Conservation (phyloP, 768 basidiomycete species). For the Collybia nuda region DNA sequence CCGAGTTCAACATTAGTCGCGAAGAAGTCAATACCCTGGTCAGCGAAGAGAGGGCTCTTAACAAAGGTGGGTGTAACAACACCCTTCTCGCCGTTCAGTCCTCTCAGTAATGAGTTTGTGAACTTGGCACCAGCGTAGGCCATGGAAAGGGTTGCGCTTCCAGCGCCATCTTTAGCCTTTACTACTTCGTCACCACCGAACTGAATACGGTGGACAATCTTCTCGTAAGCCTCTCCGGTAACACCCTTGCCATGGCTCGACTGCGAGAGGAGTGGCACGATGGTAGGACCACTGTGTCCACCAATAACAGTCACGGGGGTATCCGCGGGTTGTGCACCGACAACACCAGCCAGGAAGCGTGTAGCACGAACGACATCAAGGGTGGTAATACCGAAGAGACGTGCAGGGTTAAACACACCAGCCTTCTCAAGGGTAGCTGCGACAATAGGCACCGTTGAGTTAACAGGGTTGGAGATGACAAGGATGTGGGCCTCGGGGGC, state of each 20-base stretch:
- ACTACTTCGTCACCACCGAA: constrained; percentile 99
- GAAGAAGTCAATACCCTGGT: constrained; percentile 92
- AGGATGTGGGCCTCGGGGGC: constrained; percentile 90
- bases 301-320: constrained; percentile 85
- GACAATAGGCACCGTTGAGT: constrained; percentile 97
- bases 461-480: constrained; percentile 99
- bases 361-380: constrained; percentile 97
- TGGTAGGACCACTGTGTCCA: constrained; percentile 96
- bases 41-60: constrained; percentile 81
- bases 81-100: constrained; percentile 86
- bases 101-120: constrained; percentile 77
- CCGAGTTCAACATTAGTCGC: constrained; percentile 93
- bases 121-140: constrained; percentile 95
- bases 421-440: constrained; percentile 88
- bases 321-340: constrained; percentile 63
- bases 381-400: constrained; percentile 95
- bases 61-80: constrained; percentile 86
- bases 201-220: constrained; percentile 91
- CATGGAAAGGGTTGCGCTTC: constrained; percentile 94
- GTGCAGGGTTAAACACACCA: constrained; percentile 87
- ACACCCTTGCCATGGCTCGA: constrained; percentile 66
- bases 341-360: constrained; percentile 80
- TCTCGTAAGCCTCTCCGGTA: constrained; percentile 69
- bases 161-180: constrained; percentile 94
- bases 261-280: constrained; percentile 95